Evolutionary conservation across 2,329 filamentous ascomycete genomes (phyloP), one percentile per base, ranked within the genome.

Genomic region (Ceratocystis smalleyi): DNA sequence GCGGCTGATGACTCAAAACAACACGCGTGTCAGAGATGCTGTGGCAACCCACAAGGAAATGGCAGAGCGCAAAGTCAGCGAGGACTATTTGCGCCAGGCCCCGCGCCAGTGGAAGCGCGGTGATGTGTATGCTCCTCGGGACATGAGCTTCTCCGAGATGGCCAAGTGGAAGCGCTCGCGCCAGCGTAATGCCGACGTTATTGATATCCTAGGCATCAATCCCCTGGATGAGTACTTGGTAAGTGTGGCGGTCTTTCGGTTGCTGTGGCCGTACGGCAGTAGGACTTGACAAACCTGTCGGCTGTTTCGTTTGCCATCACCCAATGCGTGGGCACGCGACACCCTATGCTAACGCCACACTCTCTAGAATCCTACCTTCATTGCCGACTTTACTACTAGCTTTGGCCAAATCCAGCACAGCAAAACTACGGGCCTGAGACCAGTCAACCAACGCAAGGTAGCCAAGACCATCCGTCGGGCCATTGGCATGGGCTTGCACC

Each of bases 201-300:
- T 96, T 68, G 91, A 96, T 73, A 77, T 86, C 47, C 74, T 96
- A 71, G 87, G 85, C 24, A 78, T 96, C 66, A 87, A 90, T 69
- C 92, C 94, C 15, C 70, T 94, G 66, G 82, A 88, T 69, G 83
- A 94, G 76, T 99, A 97, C 76, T 90, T 91, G 81, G 91, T 95
- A 74, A 62, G 79, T 75, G 43, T 45, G 43, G 12, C 40, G 15
- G 47, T 2, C 19, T 8, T 47, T 27, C 24, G 1, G 55, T 12
- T 45, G 19, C 1, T 15, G 17, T 10, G 15, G 43, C 30, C 27
- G 43, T 10, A 40, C 61, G 62, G 24, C 61, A 47, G 49, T 61
- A 35, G 54, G 63, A 45, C 8, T 7, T 15, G 8, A n/a, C 24
- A 19, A 10, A 32, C 10, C 35, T 15, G 47, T 24, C 10, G 7